Evolutionary conservation across 2,329 filamentous ascomycete genomes (phyloP).

Genomic region (Clarireedia hainanense): DNA sequence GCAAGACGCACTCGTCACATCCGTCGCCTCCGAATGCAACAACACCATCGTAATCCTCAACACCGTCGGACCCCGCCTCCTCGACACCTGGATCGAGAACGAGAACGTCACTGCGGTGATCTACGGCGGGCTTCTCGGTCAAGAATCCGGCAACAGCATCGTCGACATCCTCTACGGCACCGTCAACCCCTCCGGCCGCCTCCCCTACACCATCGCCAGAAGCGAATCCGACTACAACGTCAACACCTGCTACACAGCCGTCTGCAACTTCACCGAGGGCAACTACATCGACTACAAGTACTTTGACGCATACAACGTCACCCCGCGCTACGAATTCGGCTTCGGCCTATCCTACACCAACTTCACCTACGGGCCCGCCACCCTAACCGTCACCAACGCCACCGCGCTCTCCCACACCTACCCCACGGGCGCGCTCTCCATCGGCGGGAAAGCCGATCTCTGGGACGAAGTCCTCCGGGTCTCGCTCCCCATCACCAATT

Average conservation of each 20-base stretch:
- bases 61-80: conserved; percentile 39
- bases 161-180: conserved; percentile 72
- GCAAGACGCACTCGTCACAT: conserved; percentile 12
- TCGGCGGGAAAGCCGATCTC: conserved; percentile 46
- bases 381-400: conserved; percentile 30
- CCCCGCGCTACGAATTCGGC: conserved; percentile 71
- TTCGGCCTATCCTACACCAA: conserved; percentile 72
- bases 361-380: conserved; percentile 62
- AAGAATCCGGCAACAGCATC: conserved; percentile 72
- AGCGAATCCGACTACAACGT: conserved; percentile 37
- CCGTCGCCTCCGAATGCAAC: conserved; percentile 42
- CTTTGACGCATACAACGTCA: conserved; percentile 55
- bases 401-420: conserved; percentile 30
- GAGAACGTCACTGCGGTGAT: conserved; percentile 76
- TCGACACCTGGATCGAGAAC: conserved; percentile 67
- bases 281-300: conserved; percentile 72
- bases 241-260: conserved; percentile 45
- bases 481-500: conserved; percentile 45
- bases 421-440: conserved; percentile 48
- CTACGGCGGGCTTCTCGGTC: conserved; percentile 71
- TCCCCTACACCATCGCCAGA: conserved; percentile 70
- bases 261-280: conserved; percentile 65
- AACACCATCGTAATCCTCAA: conserved; percentile 65
- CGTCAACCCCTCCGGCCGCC: conserved; percentile 65
- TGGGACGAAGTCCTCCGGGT: conserved; percentile 46